Evolutionary conservation across 192 early-diverging fungal species (phyloP).

Genomic region (Backusella psychrophila): DNA sequence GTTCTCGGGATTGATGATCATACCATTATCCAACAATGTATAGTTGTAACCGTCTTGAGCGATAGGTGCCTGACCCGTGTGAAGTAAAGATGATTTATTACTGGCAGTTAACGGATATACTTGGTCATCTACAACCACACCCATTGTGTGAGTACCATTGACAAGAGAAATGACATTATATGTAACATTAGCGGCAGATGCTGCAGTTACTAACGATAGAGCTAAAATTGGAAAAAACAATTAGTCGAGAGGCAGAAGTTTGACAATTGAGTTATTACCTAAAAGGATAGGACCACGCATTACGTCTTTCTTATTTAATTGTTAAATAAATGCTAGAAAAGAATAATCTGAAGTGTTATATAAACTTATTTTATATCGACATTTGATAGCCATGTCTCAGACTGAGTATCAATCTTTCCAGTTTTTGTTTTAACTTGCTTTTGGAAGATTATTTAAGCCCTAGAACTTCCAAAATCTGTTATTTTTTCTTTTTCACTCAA

Average conservation of each 20-base stretch:
- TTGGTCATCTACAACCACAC: background rate
- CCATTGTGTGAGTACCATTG: background rate
- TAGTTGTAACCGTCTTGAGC: background rate
- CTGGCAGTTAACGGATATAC: background rate
- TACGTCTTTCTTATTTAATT: background rate
- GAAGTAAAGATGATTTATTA: background rate
- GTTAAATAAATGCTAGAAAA: background rate
- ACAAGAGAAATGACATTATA: slow-evolving; percentile 1
- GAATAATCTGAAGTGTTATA: too few species aligned
- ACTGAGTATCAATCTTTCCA: background rate
- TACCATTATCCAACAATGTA: background rate
- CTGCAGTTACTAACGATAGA: background rate
- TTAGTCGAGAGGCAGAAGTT: background rate
- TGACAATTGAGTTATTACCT: background rate
- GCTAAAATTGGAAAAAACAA: background rate
- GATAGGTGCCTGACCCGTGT: background rate
- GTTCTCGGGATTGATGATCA: background rate
- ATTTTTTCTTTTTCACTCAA: background rate
- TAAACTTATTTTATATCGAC: background rate
- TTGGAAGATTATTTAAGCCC: background rate
- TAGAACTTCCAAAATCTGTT: background rate
- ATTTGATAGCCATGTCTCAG: background rate
- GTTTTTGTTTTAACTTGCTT: background rate
- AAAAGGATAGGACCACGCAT: background rate
- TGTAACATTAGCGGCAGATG: background rate